These are phyloP conservation scores for Talaromyces verruculosus DNA, from an alignment of 2,329 filamentous ascomycete species.

Conservation along the genomic window DNA sequence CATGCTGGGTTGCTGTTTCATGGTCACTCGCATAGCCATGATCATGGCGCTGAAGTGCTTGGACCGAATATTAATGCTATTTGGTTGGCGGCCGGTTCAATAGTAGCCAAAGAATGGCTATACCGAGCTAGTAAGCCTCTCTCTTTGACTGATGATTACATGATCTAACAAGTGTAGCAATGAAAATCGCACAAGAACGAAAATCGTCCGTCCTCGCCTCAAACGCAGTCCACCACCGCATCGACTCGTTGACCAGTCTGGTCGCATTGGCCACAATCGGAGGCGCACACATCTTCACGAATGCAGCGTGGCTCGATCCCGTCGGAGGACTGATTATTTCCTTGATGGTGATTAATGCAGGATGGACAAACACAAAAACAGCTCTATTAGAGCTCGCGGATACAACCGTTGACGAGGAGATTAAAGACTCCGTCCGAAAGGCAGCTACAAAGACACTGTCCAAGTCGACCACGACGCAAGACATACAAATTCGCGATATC, in stretches of 20 bases:
- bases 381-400: conserved; percentile 90
- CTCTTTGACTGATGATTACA: background rate
- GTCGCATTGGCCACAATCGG: conserved; percentile 87
- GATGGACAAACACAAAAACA: conserved; percentile 77
- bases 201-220: conserved; percentile 95
- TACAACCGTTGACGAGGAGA: conserved; percentile 79
- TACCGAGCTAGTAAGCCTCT: conserved; percentile 80
- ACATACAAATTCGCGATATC: conserved; percentile 72
- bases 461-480: conserved; percentile 53
- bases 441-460: conserved; percentile 62
- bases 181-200: conserved; percentile 91
- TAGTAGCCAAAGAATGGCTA: conserved; percentile 92
- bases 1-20: conserved; percentile 50
- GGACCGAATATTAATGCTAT: conserved; percentile 88
- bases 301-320: conserved; percentile 90
- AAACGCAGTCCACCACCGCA: conserved; percentile 92
- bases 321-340: conserved; percentile 92
- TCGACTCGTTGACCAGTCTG: conserved; percentile 92
- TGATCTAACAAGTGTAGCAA: conserved; percentile 56
- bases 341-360: conserved; percentile 87
- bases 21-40: conserved; percentile 60
- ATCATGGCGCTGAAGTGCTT: conserved; percentile 50
- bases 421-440: conserved; percentile 69
- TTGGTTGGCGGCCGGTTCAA: conserved; percentile 88
- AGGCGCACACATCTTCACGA: conserved; percentile 79